Base-by-base conservation (phyloP, 495 filamentous ascomycete genomes). In the Penicillium robsamsonii region DNA sequence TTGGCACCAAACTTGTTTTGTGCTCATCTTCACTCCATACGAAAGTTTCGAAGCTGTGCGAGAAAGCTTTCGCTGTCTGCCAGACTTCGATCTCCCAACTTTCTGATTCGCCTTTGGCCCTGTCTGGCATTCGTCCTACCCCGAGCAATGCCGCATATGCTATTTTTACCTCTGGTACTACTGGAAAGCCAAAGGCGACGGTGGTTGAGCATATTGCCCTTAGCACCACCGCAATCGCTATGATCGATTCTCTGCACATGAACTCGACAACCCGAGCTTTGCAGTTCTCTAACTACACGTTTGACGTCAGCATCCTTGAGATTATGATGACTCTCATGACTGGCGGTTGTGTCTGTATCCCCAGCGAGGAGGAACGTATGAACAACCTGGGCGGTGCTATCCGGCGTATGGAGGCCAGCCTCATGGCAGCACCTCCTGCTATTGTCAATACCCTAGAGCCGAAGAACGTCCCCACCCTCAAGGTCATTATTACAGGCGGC, bases 241-340 rank as follows among this genome's bases (percentile, higher is more conserved):
- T 74, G 56, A 61, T 53, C 13, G 57, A 62, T 13, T 71, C 74
- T 1, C 62, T 85, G 15, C 56, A 70, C 10, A 78, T 88, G 42
- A 68, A 77, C 35, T 60, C 75, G 0, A 62, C 68, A 0, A 82
- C 81, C 15, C 79, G 88, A 8, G 78, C 85, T 8, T 75, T 91
- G 58, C 87, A 91, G 56, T 83, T 87, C 51, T 84, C 87, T 2
- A 84, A 83, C 44, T 88, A 84, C 62, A 83, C 84, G 2, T 87
- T 88, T 38, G 88, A 92, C 56, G 79, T 84, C 29, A 83, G 83
- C 42, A 74, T 90, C 18, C 64, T 81, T 4, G 87, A 91, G 53
- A 83, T 87, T 4, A 80, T 88, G 50, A 82, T 84, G 5, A 84
- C 84, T 0, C 69, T 92, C 2, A 82, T 83, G 24, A 68, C 70